Conservation (phyloP, 768 basidiomycete species). For the Pluteus cervinus region DNA sequence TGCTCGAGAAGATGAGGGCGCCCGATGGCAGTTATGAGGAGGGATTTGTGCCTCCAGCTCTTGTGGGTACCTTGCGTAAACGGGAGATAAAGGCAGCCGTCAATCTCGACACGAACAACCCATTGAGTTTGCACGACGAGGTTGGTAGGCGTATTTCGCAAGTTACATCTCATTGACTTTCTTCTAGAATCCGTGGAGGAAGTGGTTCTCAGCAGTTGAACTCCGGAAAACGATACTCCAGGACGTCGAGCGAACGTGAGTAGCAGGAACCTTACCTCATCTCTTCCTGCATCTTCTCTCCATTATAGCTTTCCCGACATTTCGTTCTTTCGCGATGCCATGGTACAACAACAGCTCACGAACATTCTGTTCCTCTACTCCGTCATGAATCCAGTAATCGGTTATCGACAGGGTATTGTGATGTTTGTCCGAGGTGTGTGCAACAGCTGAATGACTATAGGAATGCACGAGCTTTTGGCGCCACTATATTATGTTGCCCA, state of each 20-base stretch:
- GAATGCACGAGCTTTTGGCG: slow-evolving; percentile 97
- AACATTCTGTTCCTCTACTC: slow-evolving; percentile 87
- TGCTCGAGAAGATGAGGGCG: slow-evolving; percentile 69
- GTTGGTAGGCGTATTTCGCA: slow-evolving; percentile 31
- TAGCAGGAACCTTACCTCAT: slow-evolving; percentile 9
- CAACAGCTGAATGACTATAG: slow-evolving; percentile 24
- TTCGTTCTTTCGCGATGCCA: slow-evolving; percentile 73
- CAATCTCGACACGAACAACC: slow-evolving; percentile 72
- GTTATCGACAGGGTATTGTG: slow-evolving; percentile 74
- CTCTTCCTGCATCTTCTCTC: slow-evolving; percentile 6
- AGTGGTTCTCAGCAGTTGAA: slow-evolving; percentile 89
- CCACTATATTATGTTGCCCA: slow-evolving; percentile 80
- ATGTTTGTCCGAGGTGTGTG: too few relatives aligned
- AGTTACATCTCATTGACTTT: slow-evolving; percentile 5
- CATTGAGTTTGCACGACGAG: slow-evolving; percentile 74
- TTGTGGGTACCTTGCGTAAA: too few relatives aligned
- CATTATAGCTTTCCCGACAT: slow-evolving; percentile 87
- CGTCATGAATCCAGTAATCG: slow-evolving; percentile 70
- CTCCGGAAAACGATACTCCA: slow-evolving; percentile 84
- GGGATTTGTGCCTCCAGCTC: slow-evolving; percentile 41
- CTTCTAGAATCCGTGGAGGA: slow-evolving; percentile 86
- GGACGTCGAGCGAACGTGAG: slow-evolving; percentile 94
- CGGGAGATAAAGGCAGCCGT: slow-evolving; percentile 21
- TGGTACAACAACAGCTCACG: slow-evolving; percentile 74
- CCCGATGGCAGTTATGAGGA: slow-evolving; percentile 84